Base-by-base conservation (phyloP, 73 alveolate genomes). In the Paramecium primaurelia region DNA sequence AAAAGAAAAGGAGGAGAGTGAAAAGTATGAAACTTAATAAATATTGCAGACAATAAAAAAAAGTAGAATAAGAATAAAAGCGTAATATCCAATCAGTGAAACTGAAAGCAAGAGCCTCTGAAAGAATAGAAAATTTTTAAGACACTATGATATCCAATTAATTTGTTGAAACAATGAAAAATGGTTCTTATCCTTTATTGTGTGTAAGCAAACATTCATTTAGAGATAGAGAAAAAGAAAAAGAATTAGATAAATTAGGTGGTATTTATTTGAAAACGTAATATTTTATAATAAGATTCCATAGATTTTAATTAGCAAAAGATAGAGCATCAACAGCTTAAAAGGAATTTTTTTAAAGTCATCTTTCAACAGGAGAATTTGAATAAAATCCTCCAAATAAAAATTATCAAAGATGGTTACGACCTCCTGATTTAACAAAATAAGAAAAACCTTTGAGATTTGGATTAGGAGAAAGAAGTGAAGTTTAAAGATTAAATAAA, bases 261-360 rank as follows among this genome's bases (percentile, higher is more conserved):
- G 91, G 91, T 14, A 80, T 80, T 1, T 80, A 80, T 80, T 9
- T 80, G 32, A 80, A 47, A 49, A 80, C 91, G 91, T 80, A 44
- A 22, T 12, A 40, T 25, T 12, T 37, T 42, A 5, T 14, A 22
- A 2, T 42, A 36, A 45, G 20, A 40, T 18, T 54, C 34, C 8
- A 54, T 45, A 80, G 91, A 47, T 80, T 80, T 80, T 64, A 80
- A 14, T 22, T 10, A 25, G 91, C 91, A 0, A 80, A 80, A 47
- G 71, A 40, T 18, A 40, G 91, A 44, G 91, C 91, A 26, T n/a
- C 49, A 80, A 40, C 58, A 45, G 73, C 91, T 6, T 42, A 80
- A 9, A 28, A 80, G 25, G 9, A 80, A 44, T 80, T 80, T 80
- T 11, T 11, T 25, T 32, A 22, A 20, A 64, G 36, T 18, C 75